Evolutionary conservation across 371 early-diverging fungal species (phyloP), one percentile per base, ranked within the genome.

Genomic region (Lichtheimia ramosa): DNA sequence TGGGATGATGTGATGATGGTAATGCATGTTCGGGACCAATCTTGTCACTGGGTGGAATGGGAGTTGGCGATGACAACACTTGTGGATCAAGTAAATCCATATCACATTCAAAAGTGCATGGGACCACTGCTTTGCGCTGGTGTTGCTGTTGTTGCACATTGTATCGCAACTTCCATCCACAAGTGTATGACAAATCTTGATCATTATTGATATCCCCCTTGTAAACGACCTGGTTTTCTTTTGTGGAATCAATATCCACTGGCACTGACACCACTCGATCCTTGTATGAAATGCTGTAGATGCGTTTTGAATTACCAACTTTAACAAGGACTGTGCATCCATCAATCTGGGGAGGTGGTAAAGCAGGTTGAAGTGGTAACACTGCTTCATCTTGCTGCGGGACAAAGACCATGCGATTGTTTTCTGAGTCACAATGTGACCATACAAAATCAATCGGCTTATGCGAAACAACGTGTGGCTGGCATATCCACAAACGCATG

Each of bases 231-330:
- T 7, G 48, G 41, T 23, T 51, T 43, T 12, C 15, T n/a, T 15
- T 39, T 52, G 2, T 43, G 12, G 48, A 41, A 24, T 14, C 21
- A 10, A 53, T 23, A 5, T 51, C 43, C 5, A 57, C 34, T n/a
- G 61, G 65, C 5, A 61, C 57, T 8, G 23, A 21, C 3, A 61
- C 54, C 7, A 61, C 39, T 15, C 49, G 46, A 43, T 63, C 43
- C 48, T 55, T 57, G 56, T 65, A 65, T 12, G 65, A 65, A 43
- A 65, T 65, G 53, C 65, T 65, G 28, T 61, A 65, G 46, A 65
- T 65, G 6, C 61, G 51, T 20, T 59, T 34, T 10, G 61, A 58
- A 23, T 57, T 43, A n/a, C 40, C n/a, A 7, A 57, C 58, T 34
- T 57, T 63, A 18, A 63, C 46, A 12, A 61, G 34, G 4, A 65